Evolutionary conservation across 1,284 basidiomycete genomes (phyloP).

Genomic region (Ceratobasidium papillatum): DNA sequence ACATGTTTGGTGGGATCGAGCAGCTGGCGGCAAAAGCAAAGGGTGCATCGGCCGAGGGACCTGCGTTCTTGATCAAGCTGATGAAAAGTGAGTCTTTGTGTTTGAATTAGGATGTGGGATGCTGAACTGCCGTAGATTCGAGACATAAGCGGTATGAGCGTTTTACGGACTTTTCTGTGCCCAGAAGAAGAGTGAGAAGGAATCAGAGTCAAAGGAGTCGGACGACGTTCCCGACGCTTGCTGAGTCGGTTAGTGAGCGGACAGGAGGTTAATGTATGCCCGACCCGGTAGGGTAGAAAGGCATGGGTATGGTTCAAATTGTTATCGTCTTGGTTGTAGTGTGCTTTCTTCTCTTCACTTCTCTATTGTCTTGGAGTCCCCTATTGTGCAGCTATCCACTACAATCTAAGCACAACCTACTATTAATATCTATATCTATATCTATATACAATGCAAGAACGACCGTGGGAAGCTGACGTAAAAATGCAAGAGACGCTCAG

Average conservation of each 20-base stretch:
- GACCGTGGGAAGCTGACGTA: no score
- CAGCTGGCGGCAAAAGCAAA: conserved; percentile 23
- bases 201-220: not conserved
- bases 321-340: no score
- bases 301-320: no score
- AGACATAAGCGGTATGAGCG: conserved; percentile 17
- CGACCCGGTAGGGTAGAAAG: no score
- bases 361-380: no score
- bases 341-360: no score
- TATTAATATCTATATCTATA: no score
- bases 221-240: conserved; percentile 12
- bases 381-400: no score
- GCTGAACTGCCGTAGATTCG: conserved; percentile 1
- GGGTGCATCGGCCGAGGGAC: conserved; percentile 23
- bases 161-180: not conserved
- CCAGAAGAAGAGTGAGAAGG: not conserved
- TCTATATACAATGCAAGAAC: no score
- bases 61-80: conserved; percentile 23
- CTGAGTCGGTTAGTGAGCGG: not conserved
- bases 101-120: not conserved
- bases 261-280: not conserved
- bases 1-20: conserved; percentile 29
- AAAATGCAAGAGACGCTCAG: no score
- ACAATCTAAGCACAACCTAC: no score
- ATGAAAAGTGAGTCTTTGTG: conserved; percentile 16